phyloP scores from a whole-genome alignment of 208 protist species.

The Trypanosoma caninum region DNA sequence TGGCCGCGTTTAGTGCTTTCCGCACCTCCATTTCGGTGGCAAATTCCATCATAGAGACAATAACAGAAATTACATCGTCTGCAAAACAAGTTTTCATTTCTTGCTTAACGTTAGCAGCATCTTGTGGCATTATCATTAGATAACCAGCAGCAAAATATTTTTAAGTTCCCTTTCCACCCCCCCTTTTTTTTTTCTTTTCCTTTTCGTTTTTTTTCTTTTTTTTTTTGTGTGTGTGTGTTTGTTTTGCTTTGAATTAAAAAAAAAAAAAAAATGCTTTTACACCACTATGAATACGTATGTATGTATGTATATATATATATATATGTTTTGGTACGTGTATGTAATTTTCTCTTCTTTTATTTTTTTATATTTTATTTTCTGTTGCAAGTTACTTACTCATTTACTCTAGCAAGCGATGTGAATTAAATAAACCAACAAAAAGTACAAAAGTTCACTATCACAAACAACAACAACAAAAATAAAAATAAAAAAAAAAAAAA shows the following conservation, averaged over 20 bases:
- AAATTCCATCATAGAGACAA: slow-evolving; percentile 47
- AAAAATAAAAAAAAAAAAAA: not conserved
- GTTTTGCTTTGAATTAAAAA: not conserved
- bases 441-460: not conserved
- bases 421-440: not conserved
- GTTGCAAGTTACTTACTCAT: not conserved
- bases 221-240: not conserved
- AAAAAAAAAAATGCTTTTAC: not conserved
- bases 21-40: slow-evolving; percentile 49
- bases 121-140: not conserved
- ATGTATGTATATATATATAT: too few species aligned
- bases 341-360: too few species aligned
- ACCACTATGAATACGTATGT: not conserved
- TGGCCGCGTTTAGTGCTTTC: slow-evolving; percentile 30
- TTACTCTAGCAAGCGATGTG: not conserved
- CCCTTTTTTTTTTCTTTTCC: not conserved
- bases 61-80: slow-evolving; percentile 58
- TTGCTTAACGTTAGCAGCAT: not conserved
- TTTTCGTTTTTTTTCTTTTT: not conserved
- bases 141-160: not conserved
- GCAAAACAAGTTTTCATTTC: slow-evolving; percentile 15
- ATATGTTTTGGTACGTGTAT: too few species aligned
- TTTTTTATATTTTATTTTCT: not conserved
- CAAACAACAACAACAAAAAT: not conserved
- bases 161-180: not conserved